Evolutionary conservation across 139 green algal species (phyloP).

Genomic region (Limnomonas spitsbergensis): DNA sequence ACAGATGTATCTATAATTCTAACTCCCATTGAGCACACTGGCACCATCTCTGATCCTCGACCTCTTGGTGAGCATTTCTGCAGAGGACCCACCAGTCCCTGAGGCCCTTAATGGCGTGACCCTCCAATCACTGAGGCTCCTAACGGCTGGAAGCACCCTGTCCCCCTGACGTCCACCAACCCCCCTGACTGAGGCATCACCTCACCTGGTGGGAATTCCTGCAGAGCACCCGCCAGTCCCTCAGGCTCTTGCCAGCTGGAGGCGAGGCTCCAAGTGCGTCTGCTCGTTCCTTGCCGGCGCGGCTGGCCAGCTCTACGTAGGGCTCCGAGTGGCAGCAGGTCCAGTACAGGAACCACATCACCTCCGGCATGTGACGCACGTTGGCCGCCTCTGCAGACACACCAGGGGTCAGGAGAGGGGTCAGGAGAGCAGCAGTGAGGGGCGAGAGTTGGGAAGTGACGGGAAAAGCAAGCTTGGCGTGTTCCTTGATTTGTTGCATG

Average conservation of each 20-base stretch:
- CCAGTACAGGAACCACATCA: slow-evolving; percentile 78
- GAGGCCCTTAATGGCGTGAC: too few species aligned
- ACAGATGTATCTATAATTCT: too few species aligned
- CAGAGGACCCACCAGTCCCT: too few species aligned
- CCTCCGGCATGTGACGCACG: slow-evolving; percentile 70
- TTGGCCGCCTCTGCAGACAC: slow-evolving; percentile 5
- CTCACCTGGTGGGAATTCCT: slow-evolving; percentile 2
- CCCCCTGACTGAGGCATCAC: too few species aligned
- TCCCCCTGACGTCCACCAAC: too few species aligned
- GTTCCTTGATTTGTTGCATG: too few species aligned
- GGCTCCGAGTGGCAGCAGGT: slow-evolving; percentile 9
- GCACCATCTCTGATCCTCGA: too few species aligned
- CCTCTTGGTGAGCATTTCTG: too few species aligned
- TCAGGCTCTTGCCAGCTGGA: not conserved
- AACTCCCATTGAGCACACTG: too few species aligned
- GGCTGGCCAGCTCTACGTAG: not conserved
- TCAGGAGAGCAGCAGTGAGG: not conserved
- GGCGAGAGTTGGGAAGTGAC: not conserved
- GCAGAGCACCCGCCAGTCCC: not conserved
- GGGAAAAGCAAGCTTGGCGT: not conserved
- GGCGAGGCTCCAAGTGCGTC: too few species aligned
- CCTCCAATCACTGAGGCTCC: too few species aligned
- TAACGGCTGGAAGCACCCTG: too few species aligned
- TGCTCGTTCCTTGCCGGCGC: not conserved
- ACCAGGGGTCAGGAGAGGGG: not conserved